Percentiles rank a stretch among this genome's conserved stretches.
phyloP scores from a whole-genome alignment of 1,284 basidiomycete genomes.

The Schizopora paradoxa region DNA sequence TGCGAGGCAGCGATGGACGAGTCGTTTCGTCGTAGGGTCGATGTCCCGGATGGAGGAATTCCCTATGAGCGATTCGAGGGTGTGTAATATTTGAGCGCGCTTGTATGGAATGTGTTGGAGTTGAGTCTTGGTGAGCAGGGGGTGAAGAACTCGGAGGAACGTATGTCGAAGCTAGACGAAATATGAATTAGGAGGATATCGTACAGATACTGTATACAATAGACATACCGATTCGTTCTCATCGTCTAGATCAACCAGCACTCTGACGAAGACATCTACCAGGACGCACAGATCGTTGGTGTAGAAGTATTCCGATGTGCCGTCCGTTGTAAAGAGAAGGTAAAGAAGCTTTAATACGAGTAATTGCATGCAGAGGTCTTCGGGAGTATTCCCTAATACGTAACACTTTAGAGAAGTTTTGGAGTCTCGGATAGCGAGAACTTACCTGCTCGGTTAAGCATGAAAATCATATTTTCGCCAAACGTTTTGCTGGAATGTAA shows the following conservation, averaged over 20 bases:
- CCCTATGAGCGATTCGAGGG: conserved; percentile 75
- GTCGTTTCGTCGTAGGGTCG: conserved; percentile 79
- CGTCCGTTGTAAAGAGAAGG: conserved; percentile 89
- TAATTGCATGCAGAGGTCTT: conserved; percentile 93
- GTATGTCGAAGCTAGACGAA: conserved; percentile 82
- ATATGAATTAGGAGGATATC: conserved; percentile 7
- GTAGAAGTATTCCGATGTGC: conserved; percentile 95
- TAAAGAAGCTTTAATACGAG: conserved; percentile 94
- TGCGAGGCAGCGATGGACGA: conserved; percentile 87
- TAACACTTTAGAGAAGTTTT: conserved; percentile 11
- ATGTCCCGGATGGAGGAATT: conserved; percentile 78
- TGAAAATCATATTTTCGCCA: conserved; percentile 98
- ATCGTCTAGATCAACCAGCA: conserved; percentile 87
- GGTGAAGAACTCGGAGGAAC: conserved; percentile 93
- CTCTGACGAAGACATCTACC: conserved; percentile 94
- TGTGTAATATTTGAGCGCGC: conserved; percentile 79
- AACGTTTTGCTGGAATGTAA: conserved; percentile 88
- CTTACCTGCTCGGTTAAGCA: conserved; percentile 91
- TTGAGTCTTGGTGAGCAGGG: conserved; percentile 92
- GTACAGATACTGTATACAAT: conserved; percentile 2
- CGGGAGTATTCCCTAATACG: conserved; percentile 70
- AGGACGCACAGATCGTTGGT: conserved; percentile 96
- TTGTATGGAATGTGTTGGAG: conserved; percentile 85
- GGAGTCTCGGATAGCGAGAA: conserved; percentile 20
- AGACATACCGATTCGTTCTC: conserved; percentile 83